These are phyloP conservation scores for Colletotrichum lupini DNA, from an alignment of 2,329 filamentous ascomycete species.

Conservation along the genomic window DNA sequence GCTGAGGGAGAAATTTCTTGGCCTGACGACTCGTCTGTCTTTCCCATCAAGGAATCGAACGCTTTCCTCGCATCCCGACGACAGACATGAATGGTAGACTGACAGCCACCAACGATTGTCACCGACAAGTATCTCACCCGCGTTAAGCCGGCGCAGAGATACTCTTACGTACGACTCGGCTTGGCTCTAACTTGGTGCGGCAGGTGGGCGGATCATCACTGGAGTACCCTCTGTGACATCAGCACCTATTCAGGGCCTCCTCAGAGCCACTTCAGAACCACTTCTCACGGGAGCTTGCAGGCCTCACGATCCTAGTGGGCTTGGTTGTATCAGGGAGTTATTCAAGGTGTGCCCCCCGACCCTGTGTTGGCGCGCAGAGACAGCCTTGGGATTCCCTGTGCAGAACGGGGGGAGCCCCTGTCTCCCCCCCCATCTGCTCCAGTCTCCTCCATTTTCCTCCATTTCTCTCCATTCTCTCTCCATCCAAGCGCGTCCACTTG, in stretches of 20 bases:
- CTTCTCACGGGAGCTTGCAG: constrained; percentile 29
- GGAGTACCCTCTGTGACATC: constrained; percentile 30
- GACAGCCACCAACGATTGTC: constrained; percentile 10
- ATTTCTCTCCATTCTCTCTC: constrained; percentile 17
- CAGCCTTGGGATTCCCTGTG: constrained; percentile 13
- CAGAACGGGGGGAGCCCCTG: constrained; percentile 18
- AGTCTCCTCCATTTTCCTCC: constrained; percentile 18
- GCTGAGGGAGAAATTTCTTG: neutral
- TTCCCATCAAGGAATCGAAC: constrained; percentile 15
- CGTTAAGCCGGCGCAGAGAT: constrained; percentile 15
- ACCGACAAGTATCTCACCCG: constrained; percentile 12
- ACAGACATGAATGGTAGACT: constrained; percentile 6
- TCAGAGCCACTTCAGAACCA: constrained; percentile 17
- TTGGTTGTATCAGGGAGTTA: constrained; percentile 29
- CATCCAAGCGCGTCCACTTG: constrained; percentile 15
- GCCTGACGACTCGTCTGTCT: constrained; percentile 14
- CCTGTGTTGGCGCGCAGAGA: constrained; percentile 8
- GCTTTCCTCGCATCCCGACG: neutral
- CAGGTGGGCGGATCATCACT: constrained; percentile 28
- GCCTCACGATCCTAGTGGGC: constrained; percentile 31
- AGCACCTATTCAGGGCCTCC: constrained; percentile 20
- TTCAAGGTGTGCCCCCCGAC: neutral
- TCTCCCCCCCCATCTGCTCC: constrained; percentile 22
- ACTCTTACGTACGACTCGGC: constrained; percentile 32
- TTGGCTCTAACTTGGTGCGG: constrained; percentile 12